Base-by-base conservation (phyloP, 163 green algal species). In the Coccomyxa subellipsoidea region DNA sequence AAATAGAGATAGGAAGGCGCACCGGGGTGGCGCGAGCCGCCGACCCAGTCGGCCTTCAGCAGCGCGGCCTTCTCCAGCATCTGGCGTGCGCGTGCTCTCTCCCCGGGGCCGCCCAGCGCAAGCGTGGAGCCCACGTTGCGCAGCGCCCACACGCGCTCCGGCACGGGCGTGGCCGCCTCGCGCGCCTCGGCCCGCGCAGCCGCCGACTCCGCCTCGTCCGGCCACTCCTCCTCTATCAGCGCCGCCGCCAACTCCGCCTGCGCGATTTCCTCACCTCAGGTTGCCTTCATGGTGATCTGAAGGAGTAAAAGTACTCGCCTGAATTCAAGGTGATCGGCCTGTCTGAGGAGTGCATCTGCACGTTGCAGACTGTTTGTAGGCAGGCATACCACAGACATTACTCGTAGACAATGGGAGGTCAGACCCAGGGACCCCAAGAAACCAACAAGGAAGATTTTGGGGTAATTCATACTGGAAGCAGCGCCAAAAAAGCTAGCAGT, bases 201-300 rank as follows among this genome's bases (percentile, higher is more conserved):
- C 38, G 76, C 70, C 6, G 81, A n/a, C 80, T 83, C 77, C n/a
- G 36, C 54, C 47, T 81, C 79, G 69, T 90, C 86, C 7, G 89
- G 89, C 89, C 89, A 92, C 78, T 92, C 89, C 86, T 92, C 89
- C 78, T 87, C 85, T 23, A 92, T 29, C 34, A 92, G 83, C 82
- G 84, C 82, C 27, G 82, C 87, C 32, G 87, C 87, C 59, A 91
- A 80, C 80, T 86, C 85, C 32, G 84, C 88, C 54, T 88, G 83
- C 54, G 88, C 66, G 32, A 12, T 25, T 12, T 36, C n/a, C n/a
- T n/a, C n/a, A n/a, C n/a, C n/a, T n/a, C n/a, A n/a, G n/a, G n/a
- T n/a, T n/a, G n/a, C n/a, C n/a, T n/a, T n/a, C n/a, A n/a, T n/a
- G n/a, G n/a, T n/a, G n/a, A n/a, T n/a, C n/a, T n/a, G n/a, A n/a